Evolutionary conservation across 139 green algal species (phyloP), one percentile per base, ranked within the genome.

Genomic region (Coelastrella sp.): DNA sequence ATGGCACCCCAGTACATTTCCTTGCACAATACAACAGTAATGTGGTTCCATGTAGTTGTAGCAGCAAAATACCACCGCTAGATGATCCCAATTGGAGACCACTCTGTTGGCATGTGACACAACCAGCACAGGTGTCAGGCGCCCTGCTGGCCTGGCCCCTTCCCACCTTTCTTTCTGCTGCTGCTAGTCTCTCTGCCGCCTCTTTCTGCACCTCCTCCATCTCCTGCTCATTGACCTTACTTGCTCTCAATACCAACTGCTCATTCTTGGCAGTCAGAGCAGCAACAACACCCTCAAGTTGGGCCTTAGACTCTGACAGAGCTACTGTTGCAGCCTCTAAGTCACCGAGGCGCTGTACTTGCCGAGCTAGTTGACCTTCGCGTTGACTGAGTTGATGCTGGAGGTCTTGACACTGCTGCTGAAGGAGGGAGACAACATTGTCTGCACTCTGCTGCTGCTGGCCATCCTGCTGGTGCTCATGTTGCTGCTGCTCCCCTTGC

Each of bases 221-320:
- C 77, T 94, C 88, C 30, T 90, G 81, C 89, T 96, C 86, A 59
- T 69, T 88, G n/a, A 90, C 77, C 2, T 67, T 81, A 3, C 87
- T 81, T 32, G 87, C 77, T 41, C 84, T 74, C 64, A 93, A 69
- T 38, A 83, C 94, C 79, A 97, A 92, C 90, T 95, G 77, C 88
- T 96, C 93, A 75, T 98, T 98, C 34, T 85, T 88, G 3, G 82
- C 81, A 73, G 93, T 86, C 45, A 95, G 85, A 38, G 71, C 53
- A 34, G 81, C 69, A 15, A 91, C 59, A n/a, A 92, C 35, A 0
- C 17, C 48, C 80, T 80, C 48, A 32, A 80, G 8, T 50, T 80
- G 34, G 8, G 9, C 45, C 32, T 72, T 68, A 9, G 34, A 1
- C 38, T 72, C 60, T 25, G 41, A 27, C 73, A 84, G 30, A 8